Evolutionary conservation across 306 rosid genomes (phyloP), one percentile per base, ranked within the genome.

Genomic region (Senna siamea): DNA sequence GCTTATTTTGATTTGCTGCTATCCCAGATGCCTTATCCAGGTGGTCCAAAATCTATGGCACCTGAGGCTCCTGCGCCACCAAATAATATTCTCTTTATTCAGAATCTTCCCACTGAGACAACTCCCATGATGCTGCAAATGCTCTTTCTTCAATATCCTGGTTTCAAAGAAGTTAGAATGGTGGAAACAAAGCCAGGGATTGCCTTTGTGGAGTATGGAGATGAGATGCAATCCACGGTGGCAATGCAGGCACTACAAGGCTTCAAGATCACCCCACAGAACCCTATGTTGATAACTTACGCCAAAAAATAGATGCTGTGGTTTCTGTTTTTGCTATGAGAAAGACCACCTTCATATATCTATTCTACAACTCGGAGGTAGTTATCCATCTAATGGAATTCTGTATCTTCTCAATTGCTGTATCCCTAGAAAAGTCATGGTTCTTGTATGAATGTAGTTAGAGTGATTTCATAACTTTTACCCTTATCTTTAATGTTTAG

Each of bases 11-110:
- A 84, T 76, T 76, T 81, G 78, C 82, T 75, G 86, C 81, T 80
- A 35, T 87, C 85, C 35, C 93, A 95, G 86, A 76, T 92, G 65
- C 83, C 97, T 14, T 92, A 95, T 82, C 89, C 96, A 5, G 99
- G 97, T n/a, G 95, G 95, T 64, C 84, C 85, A 44, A 92, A 89
- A 83, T 71, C 92, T 60, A 77, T 84, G 85, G 83, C 89, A 38
- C 96, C 99, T 0, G 99, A 95, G 84, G 99, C 90, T 54, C 99
- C 98, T 53, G 98, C 99, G n/a, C 98, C 99, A 0, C 97, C 96
- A 52, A 95, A 95, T 79, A 95, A 84, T 84, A 95, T 95, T 73
- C 89, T 95, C 73, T 95, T 95, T 46, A 86, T 92, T 37, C 98
- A 95, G 84, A 92, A 90, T 83, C 98, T 92, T 73, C 98, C 99